Conservation (phyloP, 768 basidiomycete genomes). For the Fomitopsis pulvina region DNA sequence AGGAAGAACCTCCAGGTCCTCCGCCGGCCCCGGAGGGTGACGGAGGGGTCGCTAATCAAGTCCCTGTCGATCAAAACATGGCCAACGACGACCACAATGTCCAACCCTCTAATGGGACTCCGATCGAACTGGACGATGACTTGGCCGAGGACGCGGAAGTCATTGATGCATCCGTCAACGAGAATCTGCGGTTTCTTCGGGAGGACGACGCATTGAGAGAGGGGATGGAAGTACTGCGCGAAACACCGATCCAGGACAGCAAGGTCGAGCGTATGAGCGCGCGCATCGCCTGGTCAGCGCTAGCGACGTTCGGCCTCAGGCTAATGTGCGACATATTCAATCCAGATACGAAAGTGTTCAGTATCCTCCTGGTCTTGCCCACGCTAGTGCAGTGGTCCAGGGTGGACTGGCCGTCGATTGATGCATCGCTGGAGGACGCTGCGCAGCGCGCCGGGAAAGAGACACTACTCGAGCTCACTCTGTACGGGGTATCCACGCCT, state of each 20-base stretch:
- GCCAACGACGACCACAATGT: neutral
- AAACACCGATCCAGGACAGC: neutral
- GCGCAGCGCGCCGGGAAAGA: neutral
- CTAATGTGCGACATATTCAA: neutral
- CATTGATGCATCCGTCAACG: neutral
- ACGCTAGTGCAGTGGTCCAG: neutral
- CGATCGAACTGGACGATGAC: conserved; percentile 1
- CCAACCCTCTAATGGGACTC: neutral
- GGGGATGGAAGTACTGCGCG: neutral
- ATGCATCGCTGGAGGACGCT: neutral
- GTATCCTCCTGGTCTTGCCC: neutral
- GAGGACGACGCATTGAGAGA: neutral
- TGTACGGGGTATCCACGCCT: neutral
- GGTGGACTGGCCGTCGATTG: neutral
- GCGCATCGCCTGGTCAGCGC: neutral
- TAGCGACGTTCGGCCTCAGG: neutral
- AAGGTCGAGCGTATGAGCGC: neutral
- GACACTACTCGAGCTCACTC: neutral
- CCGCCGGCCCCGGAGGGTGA: neutral
- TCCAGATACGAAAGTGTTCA: neutral
- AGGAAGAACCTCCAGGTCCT: too few relatives aligned
- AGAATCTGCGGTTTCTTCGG: neutral
- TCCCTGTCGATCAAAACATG: neutral
- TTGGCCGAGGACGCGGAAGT: neutral
- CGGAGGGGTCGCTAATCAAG: neutral